A percentile compares a stretch with the other conserved stretches of the same genome.
phyloP scores from a whole-genome alignment of 2,329 filamentous ascomycete genomes.

The Fusarium anthophilum region DNA sequence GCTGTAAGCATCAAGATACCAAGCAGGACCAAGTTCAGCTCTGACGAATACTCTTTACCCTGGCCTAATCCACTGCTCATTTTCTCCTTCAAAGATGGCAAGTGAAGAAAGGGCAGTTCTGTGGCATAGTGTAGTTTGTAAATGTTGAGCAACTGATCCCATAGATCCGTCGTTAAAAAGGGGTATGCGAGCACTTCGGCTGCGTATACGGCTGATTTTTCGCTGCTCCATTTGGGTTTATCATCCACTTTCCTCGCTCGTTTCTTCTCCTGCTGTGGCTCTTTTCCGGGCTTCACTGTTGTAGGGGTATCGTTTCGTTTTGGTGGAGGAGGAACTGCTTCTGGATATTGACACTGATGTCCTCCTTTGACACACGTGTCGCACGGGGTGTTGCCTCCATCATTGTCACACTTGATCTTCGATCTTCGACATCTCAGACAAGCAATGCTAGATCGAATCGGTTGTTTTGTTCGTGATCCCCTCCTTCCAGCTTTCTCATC shows the following conservation, averaged over 20 bases:
- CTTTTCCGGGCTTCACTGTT: not conserved
- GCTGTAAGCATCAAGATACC: conserved; percentile 17
- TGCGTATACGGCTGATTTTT: conserved; percentile 45
- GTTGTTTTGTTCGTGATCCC: conserved; percentile 46
- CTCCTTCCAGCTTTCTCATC: conserved; percentile 27
- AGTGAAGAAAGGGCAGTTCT: conserved; percentile 76
- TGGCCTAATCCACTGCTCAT: not conserved
- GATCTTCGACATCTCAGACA: conserved; percentile 79
- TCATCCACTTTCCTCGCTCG: not conserved
- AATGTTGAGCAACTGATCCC: conserved; percentile 75
- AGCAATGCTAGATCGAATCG: conserved; percentile 82
- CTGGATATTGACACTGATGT: conserved; percentile 77
- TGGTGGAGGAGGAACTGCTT: conserved; percentile 47
- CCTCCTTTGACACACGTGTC: conserved; percentile 77
- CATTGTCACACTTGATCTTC: conserved; percentile 89
- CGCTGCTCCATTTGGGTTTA: not conserved
- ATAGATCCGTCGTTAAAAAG: conserved; percentile 71
- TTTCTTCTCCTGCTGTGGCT: conserved; percentile 5
- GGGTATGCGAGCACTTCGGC: conserved; percentile 70
- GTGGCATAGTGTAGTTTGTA: conserved; percentile 77
- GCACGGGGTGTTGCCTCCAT: conserved; percentile 75
- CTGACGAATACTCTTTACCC: not conserved
- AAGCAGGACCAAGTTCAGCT: conserved; percentile 10
- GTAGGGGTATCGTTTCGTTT: conserved; percentile 53
- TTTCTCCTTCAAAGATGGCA: conserved; percentile 42